These are phyloP conservation scores for Naganishia vaughanmartiniae DNA, from an alignment of 768 basidiomycete genomes.

Conservation along the genomic window DNA sequence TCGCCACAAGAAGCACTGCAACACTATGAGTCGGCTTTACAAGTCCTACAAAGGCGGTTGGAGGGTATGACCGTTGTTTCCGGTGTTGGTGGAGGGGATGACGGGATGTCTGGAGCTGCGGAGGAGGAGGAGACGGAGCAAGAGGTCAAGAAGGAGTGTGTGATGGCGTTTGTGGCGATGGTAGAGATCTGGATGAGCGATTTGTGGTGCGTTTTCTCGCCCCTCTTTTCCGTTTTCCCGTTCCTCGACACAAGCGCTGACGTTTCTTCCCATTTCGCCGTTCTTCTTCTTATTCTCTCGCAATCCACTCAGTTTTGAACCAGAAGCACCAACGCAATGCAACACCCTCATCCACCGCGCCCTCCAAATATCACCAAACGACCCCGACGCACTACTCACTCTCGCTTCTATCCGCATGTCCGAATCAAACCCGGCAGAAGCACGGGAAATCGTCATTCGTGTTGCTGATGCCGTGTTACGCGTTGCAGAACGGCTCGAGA, in stretches of 20 bases:
- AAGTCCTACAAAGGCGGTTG: slow-evolving; percentile 9
- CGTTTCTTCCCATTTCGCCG: background rate
- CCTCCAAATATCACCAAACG: slow-evolving; percentile 68
- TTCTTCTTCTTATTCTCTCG: slow-evolving; percentile 7
- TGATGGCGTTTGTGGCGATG: slow-evolving; percentile 78
- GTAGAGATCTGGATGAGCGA: slow-evolving; percentile 98
- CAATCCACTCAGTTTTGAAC: slow-evolving; percentile 63
- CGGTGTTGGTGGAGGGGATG: slow-evolving; percentile 36
- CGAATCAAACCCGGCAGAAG: slow-evolving; percentile 78
- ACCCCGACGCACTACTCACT: slow-evolving; percentile 73
- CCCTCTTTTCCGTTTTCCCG: background rate
- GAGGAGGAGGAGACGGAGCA: slow-evolving; percentile 60
- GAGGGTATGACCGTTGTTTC: background rate
- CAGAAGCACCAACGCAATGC: slow-evolving; percentile 75
- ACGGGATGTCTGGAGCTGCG: slow-evolving; percentile 52
- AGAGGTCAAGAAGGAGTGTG: slow-evolving; percentile 66
- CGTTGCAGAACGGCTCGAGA: slow-evolving; percentile 19
- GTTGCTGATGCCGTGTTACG: slow-evolving; percentile 10
- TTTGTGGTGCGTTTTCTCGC: slow-evolving; percentile 63
- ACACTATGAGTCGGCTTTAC: slow-evolving; percentile 71
- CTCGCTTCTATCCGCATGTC: slow-evolving; percentile 86
- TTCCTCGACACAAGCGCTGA: slow-evolving; percentile 1
- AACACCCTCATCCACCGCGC: slow-evolving; percentile 73
- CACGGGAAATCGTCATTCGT: slow-evolving; percentile 62
- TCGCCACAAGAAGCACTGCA: slow-evolving; percentile 70